A percentile compares a stretch with the other conserved stretches of the same genome.
phyloP scores from a whole-genome alignment of 164 flowering plant genomes.

The Berberis thunbergii region DNA sequence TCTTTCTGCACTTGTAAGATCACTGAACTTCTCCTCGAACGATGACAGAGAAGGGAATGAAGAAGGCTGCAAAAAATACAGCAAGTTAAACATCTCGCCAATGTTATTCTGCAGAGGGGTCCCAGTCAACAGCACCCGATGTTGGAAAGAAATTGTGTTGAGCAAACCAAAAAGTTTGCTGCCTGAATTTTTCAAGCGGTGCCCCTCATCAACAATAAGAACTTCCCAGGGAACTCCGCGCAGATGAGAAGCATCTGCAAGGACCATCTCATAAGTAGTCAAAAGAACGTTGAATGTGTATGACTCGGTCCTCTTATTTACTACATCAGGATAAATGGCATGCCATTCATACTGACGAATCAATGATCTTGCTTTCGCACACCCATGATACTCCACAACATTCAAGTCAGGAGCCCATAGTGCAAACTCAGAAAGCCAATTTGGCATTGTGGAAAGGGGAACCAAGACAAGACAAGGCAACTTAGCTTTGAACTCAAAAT shows the following conservation, averaged over 20 bases:
- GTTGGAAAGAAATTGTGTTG: conserved; percentile 85
- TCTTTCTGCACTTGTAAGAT: conserved; percentile 88
- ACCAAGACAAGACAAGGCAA: conserved; percentile 90
- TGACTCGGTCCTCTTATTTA: conserved; percentile 36
- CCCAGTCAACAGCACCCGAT: conserved; percentile 91
- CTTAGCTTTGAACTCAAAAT: conserved; percentile 65
- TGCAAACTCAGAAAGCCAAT: conserved; percentile 92
- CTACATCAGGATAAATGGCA: conserved; percentile 33
- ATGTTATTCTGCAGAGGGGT: conserved; percentile 98
- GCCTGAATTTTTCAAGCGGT: conserved; percentile 84
- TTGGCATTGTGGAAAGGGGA: conserved; percentile 99
- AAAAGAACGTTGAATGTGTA: conserved; percentile 83
- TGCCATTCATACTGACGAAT: conserved; percentile 99
- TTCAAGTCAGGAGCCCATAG: conserved; percentile 90
- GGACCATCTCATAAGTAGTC: conserved; percentile 97
- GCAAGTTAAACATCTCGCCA: conserved; percentile 94
- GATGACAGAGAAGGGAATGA: conserved; percentile 86
- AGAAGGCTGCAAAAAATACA: conserved; percentile 92
- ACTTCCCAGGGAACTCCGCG: conserved; percentile 99
- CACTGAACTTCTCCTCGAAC: conserved; percentile 91
- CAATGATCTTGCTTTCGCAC: conserved; percentile 79
- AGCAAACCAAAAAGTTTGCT: conserved; percentile 95
- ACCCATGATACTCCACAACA: conserved; percentile 97
- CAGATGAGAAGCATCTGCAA: conserved; percentile 76
- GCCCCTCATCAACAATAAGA: conserved; percentile 99